Evolutionary conservation across 2,329 filamentous ascomycete species (phyloP).

Genomic region (Apiospora kogelbergensis): DNA sequence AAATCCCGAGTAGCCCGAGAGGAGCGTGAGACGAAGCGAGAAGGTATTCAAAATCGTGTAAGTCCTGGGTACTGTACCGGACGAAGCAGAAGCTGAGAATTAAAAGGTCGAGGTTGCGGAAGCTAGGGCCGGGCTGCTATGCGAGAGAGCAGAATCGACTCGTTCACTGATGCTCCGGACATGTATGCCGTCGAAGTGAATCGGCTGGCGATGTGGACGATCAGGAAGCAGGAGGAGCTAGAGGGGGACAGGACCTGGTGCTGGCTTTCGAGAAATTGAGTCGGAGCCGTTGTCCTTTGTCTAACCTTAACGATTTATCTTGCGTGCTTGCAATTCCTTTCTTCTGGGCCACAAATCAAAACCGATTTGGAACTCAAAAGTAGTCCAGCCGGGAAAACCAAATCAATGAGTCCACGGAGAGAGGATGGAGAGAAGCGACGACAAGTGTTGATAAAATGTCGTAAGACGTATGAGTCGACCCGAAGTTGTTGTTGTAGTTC

Average conservation of each 20-base stretch:
- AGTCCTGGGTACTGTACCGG: neutral
- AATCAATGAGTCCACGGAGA: conserved; percentile 11
- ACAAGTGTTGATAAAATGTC: neutral
- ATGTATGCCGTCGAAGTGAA: conserved; percentile 5
- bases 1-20: conserved; percentile 2
- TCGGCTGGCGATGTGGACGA: neutral
- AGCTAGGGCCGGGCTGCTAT: conserved; percentile 1
- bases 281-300: conserved; percentile 6
- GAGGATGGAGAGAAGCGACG: neutral
- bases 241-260: neutral
- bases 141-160: conserved; percentile 4
- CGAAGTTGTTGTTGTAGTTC: neutral
- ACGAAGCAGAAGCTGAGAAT: neutral
- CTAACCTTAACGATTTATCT: neutral
- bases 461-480: neutral
- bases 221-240: neutral
- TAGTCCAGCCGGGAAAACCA: conserved; percentile 10
- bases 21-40: neutral
- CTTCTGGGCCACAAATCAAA: neutral
- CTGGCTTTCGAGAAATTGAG: neutral
- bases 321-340: neutral
- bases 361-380: neutral
- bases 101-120: neutral
- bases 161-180: conserved; percentile 3
- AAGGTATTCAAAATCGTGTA: neutral